Conservation (phyloP, 257 asterid genomes). For the Rhazya stricta region DNA sequence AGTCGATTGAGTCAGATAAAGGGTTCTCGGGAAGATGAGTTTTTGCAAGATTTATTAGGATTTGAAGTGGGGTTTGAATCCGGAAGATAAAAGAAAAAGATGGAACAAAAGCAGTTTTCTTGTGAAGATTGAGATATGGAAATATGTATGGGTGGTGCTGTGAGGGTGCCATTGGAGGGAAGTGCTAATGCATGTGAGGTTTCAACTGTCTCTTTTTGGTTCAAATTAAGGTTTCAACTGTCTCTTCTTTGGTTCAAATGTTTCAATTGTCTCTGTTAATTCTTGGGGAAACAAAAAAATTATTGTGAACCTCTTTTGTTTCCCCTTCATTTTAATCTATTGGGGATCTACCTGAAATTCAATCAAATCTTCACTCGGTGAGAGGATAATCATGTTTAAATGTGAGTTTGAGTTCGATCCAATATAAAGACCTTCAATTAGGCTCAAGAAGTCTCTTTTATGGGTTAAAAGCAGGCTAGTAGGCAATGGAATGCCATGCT, state of each 20-base stretch:
- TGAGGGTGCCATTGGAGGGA: not conserved
- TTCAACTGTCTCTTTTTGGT: constrained; percentile 15
- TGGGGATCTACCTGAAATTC: no score
- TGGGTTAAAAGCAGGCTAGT: no score
- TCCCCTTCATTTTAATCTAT: no score
- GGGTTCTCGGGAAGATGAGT: not conserved
- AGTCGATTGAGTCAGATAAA: no score
- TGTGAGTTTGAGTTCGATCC: no score
- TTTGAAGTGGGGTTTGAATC: not conserved
- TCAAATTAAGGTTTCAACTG: constrained; percentile 22
- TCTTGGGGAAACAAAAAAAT: not conserved
- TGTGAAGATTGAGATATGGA: constrained; percentile 21
- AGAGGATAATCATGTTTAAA: no score
- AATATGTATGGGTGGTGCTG: constrained; percentile 1
- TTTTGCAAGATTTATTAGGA: not conserved
- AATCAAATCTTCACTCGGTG: no score
- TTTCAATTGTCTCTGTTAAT: constrained; percentile 11
- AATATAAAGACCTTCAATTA: no score
- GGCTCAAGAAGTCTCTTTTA: no score
- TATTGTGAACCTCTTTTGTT: no score
- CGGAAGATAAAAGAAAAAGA: constrained; percentile 13
- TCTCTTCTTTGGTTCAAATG: no score
- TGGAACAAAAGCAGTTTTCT: constrained; percentile 17
- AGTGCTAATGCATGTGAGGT: constrained; percentile 20
- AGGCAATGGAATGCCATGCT: no score